phyloP scores from a whole-genome alignment of 83 land plant genomes.

The Thuja plicata region DNA sequence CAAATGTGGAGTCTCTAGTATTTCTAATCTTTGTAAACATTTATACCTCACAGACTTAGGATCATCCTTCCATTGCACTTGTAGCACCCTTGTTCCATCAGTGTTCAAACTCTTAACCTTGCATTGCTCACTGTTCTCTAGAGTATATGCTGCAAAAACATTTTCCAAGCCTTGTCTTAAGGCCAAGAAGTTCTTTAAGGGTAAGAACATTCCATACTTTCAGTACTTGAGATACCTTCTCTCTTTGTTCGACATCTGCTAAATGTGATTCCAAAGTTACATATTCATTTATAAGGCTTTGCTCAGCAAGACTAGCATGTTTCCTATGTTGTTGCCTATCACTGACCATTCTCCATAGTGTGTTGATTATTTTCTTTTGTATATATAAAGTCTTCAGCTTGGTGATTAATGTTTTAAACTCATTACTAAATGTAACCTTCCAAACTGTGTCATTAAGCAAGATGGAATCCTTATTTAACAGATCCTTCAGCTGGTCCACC shows the following conservation, averaged over 20 bases:
- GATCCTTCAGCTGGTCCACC: too few species aligned
- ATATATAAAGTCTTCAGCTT: slow-evolving; percentile 12
- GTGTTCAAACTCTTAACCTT: slow-evolving; percentile 26
- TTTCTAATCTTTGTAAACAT: too few species aligned
- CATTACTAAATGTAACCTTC: slow-evolving; percentile 65
- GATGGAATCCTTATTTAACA: too few species aligned
- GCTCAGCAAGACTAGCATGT: slow-evolving; percentile 15
- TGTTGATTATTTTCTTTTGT: slow-evolving; percentile 31
- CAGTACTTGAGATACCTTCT: slow-evolving; percentile 37
- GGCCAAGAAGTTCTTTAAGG: slow-evolving; percentile 26
- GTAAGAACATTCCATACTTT: slow-evolving; percentile 67
- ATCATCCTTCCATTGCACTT: too few species aligned
- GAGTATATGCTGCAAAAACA: slow-evolving; percentile 44
- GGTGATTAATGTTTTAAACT: slow-evolving; percentile 41
- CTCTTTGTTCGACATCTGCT: slow-evolving; percentile 44
- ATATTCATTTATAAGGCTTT: slow-evolving; percentile 34
- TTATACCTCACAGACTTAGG: too few species aligned
- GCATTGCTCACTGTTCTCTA: slow-evolving; percentile 43
- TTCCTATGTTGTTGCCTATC: slow-evolving; percentile 47
- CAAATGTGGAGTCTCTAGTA: too few species aligned
- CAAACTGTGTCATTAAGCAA: neutral
- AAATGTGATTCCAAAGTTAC: slow-evolving; percentile 33
- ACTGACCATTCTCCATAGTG: slow-evolving; percentile 40
- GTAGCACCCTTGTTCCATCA: too few species aligned
- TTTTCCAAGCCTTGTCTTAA: slow-evolving; percentile 8